Base-by-base conservation (phyloP, 2,329 filamentous ascomycete species). In the Colletotrichum caudatum region DNA sequence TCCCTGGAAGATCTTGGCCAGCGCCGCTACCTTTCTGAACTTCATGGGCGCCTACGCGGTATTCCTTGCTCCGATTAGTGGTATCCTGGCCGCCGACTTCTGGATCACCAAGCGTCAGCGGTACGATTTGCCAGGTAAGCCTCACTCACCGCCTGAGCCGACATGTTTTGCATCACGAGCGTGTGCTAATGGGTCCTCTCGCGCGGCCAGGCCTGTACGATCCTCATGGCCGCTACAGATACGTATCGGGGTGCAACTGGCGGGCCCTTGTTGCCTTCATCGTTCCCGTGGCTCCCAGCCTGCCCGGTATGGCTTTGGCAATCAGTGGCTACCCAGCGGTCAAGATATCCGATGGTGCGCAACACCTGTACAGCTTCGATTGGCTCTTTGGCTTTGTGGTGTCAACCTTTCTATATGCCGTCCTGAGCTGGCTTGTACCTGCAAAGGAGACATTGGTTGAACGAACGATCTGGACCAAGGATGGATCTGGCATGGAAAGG, bases 1-100 rank as follows among this genome's bases (percentile, higher is more conserved):
- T 1, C 89, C 89, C 1, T 92, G 90, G 90, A 91, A 91, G 80
- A 92, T 92, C 69, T 81, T 92, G 23, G 82, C 79, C 44, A 89
- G 86, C 0, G 90, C 90, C 2, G 77, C 80, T 2, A 89, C 85
- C 1, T 89, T 92, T 74, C 80, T 91, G 4, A 85, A 87, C 54
- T 93, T 93, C 80, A 91, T 93, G 86, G 84, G 86, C 54, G 90
- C 90, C 0, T 77, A 82, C 70, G 76, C 81, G 58, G 84, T 92
- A 50, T 92, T 93, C 79, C 81, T 92, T 0, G 90, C 88, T 0
- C 90, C 90, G 0, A 89, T 92, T 69, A 88, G 88, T 0, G 85
- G 86, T 0, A 88, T 92, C 73, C 86, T 91, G 80, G 81, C 85
- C 0, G 84, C 84, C 16, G 90, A 92, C 74, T 91, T 87, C 76